Evolutionary conservation across 495 filamentous ascomycete species (phyloP), one percentile per base, ranked within the genome.

Genomic region (Clavariopsis aquatica): DNA sequence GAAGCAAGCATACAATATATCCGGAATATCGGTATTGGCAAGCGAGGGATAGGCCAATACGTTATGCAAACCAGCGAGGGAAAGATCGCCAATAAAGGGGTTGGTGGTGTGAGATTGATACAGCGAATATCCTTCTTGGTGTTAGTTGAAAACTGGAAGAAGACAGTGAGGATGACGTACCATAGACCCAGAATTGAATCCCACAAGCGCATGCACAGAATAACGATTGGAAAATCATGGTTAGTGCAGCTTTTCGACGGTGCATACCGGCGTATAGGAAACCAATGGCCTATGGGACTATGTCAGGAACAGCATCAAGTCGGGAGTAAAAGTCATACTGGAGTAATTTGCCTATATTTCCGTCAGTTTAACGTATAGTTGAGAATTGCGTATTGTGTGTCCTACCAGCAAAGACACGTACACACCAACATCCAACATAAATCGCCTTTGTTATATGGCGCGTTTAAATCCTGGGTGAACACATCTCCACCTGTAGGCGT

Each of bases 171-270:
- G 19, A 20, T n/a, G 36, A 2, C 9, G 23, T 66, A 13, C 66
- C 69, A 28, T 71, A 71, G n/a, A 71, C 46, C 69, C 69, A 71
- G 60, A 64, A 71, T 34, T 71, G 69, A 13, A 71, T 64, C 8
- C 69, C 69, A 38, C 59, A 64, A 23, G 69, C 69, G 29, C 52
- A 68, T 9, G 69, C 69, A 46, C 69, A 71, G 57, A 71, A 71
- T 17, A 71, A 54, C 9, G 69, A 71, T 51, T 71, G 69, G 52
- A 71, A 71, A 15, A 71, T 62, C 69, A 71, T 69, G 26, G 69
- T 69, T 34, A 71, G 31, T 1, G 66, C 61, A n/a, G 60, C 51
- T 41, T 69, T 71, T n/a, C 52, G 28, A 6, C 69, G 47, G 24
- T 69, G 66, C 69, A 71, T 69, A 4, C 69, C 69, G 17, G 60